phyloP scores from a whole-genome alignment of 768 basidiomycete genomes.

The Kwoniella bestiolae region DNA sequence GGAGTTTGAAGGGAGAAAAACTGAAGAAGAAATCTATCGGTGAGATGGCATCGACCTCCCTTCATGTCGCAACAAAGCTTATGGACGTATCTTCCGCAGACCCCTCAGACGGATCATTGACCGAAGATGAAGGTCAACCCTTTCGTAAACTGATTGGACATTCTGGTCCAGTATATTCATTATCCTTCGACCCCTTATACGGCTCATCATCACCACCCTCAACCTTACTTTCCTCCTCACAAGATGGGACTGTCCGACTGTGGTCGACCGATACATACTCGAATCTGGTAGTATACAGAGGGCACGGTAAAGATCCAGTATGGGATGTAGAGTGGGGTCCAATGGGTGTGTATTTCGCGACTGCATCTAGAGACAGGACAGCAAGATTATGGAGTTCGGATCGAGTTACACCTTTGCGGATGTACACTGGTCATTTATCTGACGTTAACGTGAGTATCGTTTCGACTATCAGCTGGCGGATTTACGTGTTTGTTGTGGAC shows the following conservation, averaged over 20 bases:
- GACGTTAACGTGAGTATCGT: slow-evolving; percentile 85
- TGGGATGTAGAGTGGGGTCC: slow-evolving; percentile 99
- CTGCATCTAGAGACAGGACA: slow-evolving; percentile 88
- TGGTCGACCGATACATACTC: slow-evolving; percentile 97
- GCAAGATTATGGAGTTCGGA: slow-evolving; percentile 97
- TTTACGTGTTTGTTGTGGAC: background rate
- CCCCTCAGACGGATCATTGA: slow-evolving; percentile 61
- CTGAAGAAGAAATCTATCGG: slow-evolving; percentile 60
- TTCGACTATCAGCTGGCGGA: background rate
- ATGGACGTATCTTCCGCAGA: slow-evolving; percentile 13
- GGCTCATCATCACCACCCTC: slow-evolving; percentile 85
- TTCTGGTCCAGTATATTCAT: slow-evolving; percentile 92
- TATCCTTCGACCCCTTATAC: slow-evolving; percentile 87
- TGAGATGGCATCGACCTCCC: slow-evolving; percentile 6
- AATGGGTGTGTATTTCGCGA: slow-evolving; percentile 97
- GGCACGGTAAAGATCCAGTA: slow-evolving; percentile 87
- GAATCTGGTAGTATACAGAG: slow-evolving; percentile 89
- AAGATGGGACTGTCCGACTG: slow-evolving; percentile 84
- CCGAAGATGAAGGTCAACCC: slow-evolving; percentile 78
- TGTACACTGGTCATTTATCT: slow-evolving; percentile 93
- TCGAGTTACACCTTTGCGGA: slow-evolving; percentile 77
- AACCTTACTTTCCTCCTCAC: slow-evolving; percentile 87
- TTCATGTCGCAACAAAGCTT: background rate
- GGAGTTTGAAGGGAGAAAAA: slow-evolving; percentile 92
- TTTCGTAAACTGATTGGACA: slow-evolving; percentile 97